Evolutionary conservation across 768 basidiomycete genomes (phyloP), one percentile per base, ranked within the genome.

Genomic region (Psilocybe cubensis): DNA sequence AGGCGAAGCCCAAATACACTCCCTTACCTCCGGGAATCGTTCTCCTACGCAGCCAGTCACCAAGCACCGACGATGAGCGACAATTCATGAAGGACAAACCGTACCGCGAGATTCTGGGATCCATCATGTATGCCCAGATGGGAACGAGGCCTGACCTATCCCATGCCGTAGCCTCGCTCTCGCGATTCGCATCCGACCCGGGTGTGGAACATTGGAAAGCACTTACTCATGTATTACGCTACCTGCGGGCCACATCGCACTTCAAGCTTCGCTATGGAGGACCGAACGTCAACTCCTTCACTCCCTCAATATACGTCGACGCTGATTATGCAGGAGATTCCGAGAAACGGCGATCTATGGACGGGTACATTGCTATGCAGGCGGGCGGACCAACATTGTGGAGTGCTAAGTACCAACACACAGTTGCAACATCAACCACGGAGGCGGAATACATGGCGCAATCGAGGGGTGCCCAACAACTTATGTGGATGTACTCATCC

Each of bases 151-250:
- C 70, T 3, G 70, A 75, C 47, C 50, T 73, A 7, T 61, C 68
- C 3, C 69, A 53, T 52, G 59, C 69, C 10, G 57, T 68, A 4
- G 55, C 58, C 2, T 28, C 62, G 1, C 61, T 73, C 0, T 57
- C 68, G 0, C 61, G 63, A 0, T 71, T 66, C 57, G 56, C 61
- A n/a, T 38, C 38, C 6, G 67, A 72, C 46, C 73, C 73, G 8
- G 68, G 70, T 0, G 45, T 58, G 0, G 59, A 53, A 0, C 78
- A 80, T 56, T 77, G 75, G 75, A 64, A 70, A 2, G 75, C 75
- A 0, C 63, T 74, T n/a, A 66, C 73, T 24, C 74, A 74, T 51
- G 40, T 77, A 21, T 60, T 76, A 12, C 56, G 63, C 0, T 77
- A 78, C 57, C 48, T 79, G 41, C 72, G 73, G 41, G 72, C 45